phyloP scores from a whole-genome alignment of 306 rosid species.

The Cucumis cinereus region DNA sequence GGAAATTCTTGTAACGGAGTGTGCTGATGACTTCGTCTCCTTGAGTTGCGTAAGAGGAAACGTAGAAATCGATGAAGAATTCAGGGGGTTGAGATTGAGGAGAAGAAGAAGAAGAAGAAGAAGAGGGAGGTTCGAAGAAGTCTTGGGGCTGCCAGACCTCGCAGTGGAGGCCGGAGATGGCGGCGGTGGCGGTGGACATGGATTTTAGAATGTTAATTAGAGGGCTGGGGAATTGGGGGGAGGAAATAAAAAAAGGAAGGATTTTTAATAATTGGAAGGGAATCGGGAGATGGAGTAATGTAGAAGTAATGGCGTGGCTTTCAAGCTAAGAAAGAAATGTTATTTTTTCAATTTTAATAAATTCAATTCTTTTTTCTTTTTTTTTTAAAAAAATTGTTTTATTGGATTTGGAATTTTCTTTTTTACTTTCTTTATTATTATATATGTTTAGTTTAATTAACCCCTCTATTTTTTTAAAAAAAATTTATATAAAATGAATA shows the following conservation, averaged over 20 bases:
- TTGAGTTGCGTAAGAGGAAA: neutral
- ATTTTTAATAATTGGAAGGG: neutral
- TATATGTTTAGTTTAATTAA: neutral
- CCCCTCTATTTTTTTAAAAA: too few relatives aligned
- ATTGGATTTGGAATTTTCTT: neutral
- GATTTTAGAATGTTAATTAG: neutral
- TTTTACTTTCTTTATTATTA: neutral
- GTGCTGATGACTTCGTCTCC: neutral
- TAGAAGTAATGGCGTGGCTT: conserved; percentile 1
- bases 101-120: neutral
- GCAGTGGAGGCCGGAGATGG: conserved; percentile 1
- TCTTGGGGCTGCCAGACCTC: conserved; percentile 6
- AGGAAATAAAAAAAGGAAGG: neutral
- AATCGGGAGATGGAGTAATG: neutral
- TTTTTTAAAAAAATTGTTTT: neutral
- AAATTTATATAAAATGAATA: too few relatives aligned
- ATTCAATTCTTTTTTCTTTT: neutral
- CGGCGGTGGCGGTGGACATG: neutral
- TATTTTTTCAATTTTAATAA: neutral
- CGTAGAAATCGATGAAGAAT: conserved; percentile 4
- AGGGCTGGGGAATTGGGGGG: neutral
- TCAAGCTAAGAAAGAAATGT: conserved; percentile 6
- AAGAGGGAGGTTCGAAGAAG: neutral
- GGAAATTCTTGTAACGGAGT: neutral
- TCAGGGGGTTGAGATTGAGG: neutral